phyloP scores from a whole-genome alignment of 2,329 filamentous ascomycete species.

The Coleophoma cylindrospora region DNA sequence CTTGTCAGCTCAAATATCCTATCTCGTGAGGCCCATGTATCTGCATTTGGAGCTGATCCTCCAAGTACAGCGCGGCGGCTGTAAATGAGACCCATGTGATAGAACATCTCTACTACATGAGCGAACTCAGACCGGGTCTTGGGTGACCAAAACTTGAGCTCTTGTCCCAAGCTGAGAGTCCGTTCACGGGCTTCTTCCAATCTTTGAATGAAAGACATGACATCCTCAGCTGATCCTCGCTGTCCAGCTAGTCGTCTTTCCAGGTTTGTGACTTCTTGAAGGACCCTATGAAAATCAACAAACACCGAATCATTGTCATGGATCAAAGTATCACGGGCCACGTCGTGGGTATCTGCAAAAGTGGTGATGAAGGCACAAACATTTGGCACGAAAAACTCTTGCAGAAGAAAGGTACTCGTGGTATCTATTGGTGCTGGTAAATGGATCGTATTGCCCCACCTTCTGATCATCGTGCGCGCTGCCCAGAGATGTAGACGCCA shows the following conservation, averaged over 20 bases:
- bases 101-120: conserved; percentile 2
- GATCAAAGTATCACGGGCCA: background rate
- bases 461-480: conserved; percentile 3
- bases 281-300: background rate
- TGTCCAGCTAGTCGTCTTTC: background rate
- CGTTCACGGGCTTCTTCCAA: background rate
- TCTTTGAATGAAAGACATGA: background rate
- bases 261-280: background rate
- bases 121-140: background rate
- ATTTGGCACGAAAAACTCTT: conserved; percentile 3
- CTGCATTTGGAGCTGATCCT: background rate
- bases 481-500: conserved; percentile 4
- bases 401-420: conserved; percentile 1
- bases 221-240: background rate
- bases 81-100: conserved; percentile 2
- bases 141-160: background rate
- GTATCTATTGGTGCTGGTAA: background rate
- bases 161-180: background rate
- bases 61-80: background rate
- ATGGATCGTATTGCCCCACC: conserved; percentile 1
- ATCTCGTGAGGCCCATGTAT: background rate
- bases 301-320: conserved; percentile 1
- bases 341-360: background rate
- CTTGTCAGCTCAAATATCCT: background rate
- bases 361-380: conserved; percentile 3